Evolutionary conservation across 1,139 yeast genomes (phyloP), one percentile per base, ranked within the genome.

Genomic region (Hansenula sp.): DNA sequence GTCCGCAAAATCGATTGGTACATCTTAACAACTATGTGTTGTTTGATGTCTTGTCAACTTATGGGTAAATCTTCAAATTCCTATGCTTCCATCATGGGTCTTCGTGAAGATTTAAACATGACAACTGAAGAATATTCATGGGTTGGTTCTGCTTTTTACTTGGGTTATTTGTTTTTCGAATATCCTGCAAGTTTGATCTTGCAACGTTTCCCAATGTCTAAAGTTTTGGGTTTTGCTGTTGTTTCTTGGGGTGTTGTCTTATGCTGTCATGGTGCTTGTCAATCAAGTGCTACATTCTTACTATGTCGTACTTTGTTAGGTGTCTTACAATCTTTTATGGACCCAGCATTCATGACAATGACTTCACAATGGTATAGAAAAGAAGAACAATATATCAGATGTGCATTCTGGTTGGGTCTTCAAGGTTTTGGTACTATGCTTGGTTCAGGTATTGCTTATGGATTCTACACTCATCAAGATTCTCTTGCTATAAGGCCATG

Each of bases 321-420:
- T 4, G 58, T 69, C 48, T 62, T 71, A 14, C 79, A 75, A 52
- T 58, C 70, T 36, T 61, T 66, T 37, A 62, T 71, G 6, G 70
- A 78, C 6, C 82, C 82, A 3, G 73, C 77, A 1, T 71, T 73
- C 50, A 71, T 77, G 32, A 62, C 74, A 34, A 61, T 79, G 40
- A 75, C 80, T 10, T 62, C 73, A 28, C 76, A 73, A 54, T 79
- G 75, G 69, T 79, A 75, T 60, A 70, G 63, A 37, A 63, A 66
- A 43, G 69, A 66, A 10, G 82, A 77, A 51, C 77, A 73, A 38
- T 72, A 73, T 39, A 57, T 70, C 29, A 65, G 82, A 55, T 67
- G 68, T 38, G 66, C 66, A 28, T 54, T 66, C 45, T 77, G 76
- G 78, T 72, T 69, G 45, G 68, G 72, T n/a, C 66, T 62, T 49